Conservation (phyloP, 129 eudicot genomes). For the Flaveria bidentis region DNA sequence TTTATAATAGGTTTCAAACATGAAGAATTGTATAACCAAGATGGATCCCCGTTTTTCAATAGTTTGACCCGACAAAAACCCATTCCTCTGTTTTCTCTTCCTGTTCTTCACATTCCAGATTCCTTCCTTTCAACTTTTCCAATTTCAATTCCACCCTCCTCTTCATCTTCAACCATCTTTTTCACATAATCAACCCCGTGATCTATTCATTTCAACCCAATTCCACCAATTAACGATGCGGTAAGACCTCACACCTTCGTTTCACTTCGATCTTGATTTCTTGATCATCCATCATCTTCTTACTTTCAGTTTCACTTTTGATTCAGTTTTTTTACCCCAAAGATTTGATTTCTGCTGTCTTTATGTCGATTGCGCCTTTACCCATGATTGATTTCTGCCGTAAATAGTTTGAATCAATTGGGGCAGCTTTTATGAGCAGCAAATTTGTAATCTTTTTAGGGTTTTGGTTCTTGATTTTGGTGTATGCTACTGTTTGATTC, state of each 20-base stretch:
- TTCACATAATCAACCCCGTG: not conserved
- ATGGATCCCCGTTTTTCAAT: not conserved
- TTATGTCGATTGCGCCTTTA: conserved; percentile 10
- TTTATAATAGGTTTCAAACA: too few species aligned
- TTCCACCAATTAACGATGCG: conserved; percentile 15
- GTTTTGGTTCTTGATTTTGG: conserved; percentile 1
- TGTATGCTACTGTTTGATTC: conserved; percentile 7
- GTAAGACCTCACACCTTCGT: not conserved
- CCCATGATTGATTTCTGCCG: conserved; percentile 1
- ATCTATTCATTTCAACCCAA: conserved; percentile 20
- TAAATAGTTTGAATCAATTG: conserved; percentile 8
- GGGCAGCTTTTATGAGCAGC: conserved; percentile 9
- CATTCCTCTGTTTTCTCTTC: conserved; percentile 13
- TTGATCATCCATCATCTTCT: conserved; percentile 20
- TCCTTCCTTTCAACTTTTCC: conserved; percentile 22
- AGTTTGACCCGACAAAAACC: conserved; percentile 30
- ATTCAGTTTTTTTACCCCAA: not conserved
- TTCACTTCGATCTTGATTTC: not conserved
- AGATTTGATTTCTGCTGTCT: conserved; percentile 10
- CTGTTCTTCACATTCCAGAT: conserved; percentile 25
- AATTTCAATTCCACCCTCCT: not conserved
- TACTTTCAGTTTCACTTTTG: conserved; percentile 22
- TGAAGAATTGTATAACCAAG: not conserved
- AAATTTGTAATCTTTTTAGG: conserved; percentile 5
- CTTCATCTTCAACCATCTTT: not conserved